Conservation (phyloP, 129 eudicot species). For the Helianthus tuberosus region DNA sequence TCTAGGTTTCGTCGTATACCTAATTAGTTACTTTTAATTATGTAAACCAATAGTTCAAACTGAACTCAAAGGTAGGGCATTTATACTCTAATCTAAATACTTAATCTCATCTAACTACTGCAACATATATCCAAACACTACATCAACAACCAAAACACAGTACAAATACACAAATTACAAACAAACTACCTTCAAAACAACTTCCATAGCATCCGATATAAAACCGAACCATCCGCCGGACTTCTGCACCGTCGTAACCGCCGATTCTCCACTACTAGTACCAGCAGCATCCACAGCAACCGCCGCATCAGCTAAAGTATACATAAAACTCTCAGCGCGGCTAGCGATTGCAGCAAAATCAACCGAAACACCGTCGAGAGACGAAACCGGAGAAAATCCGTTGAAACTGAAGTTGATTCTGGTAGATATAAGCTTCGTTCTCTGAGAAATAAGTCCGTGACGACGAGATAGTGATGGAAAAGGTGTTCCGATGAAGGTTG, state of each 20-base stretch:
- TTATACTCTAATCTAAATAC: no score
- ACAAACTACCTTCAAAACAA: slow-evolving; percentile 75
- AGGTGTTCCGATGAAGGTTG: slow-evolving; percentile 60
- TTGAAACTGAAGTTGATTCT: slow-evolving; percentile 66
- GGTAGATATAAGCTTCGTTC: slow-evolving; percentile 46
- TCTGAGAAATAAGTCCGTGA: slow-evolving; percentile 40
- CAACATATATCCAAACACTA: neutral
- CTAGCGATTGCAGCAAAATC: slow-evolving; percentile 54
- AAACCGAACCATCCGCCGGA: slow-evolving; percentile 95
- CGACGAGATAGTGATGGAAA: slow-evolving; percentile 55
- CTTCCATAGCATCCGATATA: slow-evolving; percentile 97
- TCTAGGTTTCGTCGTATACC: no score
- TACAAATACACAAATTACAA: neutral
- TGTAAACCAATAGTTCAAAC: no score
- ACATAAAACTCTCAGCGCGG: slow-evolving; percentile 70
- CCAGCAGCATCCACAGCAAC: slow-evolving; percentile 59
- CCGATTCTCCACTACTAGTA: slow-evolving; percentile 35
- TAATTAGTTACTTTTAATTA: no score
- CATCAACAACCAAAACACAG: neutral
- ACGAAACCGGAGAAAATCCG: slow-evolving; percentile 75
- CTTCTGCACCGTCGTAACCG: slow-evolving; percentile 56
- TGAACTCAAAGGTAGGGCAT: no score
- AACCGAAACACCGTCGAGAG: slow-evolving; percentile 37
- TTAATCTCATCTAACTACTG: neutral
- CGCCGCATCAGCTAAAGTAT: slow-evolving; percentile 98